Percentiles rank a stretch among this genome's conserved stretches.
Conservation (phyloP, 176 grass and related monocot species). For the Thinopyrum elongatum region DNA sequence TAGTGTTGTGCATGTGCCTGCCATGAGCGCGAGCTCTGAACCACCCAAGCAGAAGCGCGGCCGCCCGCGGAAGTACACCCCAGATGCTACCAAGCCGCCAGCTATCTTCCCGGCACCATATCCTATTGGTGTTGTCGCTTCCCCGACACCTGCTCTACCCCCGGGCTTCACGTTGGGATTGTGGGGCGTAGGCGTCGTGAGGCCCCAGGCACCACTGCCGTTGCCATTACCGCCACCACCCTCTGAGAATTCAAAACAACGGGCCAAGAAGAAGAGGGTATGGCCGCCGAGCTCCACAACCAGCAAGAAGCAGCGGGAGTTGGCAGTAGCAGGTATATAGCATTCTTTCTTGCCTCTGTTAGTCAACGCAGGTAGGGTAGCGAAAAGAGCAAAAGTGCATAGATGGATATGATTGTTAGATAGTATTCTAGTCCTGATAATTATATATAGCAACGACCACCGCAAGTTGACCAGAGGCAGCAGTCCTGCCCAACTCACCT, state of each 20-base stretch:
- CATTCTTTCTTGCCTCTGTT: not conserved
- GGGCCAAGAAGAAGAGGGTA: no score
- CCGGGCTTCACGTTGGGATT: not conserved
- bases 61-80: constrained; percentile 53
- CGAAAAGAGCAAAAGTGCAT: not conserved
- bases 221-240: no score
- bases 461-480: no score
- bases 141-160: not conserved
- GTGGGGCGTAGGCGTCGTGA: not conserved
- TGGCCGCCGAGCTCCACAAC: no score
- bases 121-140: not conserved
- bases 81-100: constrained; percentile 28
- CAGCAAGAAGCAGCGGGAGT: no score
- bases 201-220: not conserved
- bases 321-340: not conserved
- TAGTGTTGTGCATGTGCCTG: not conserved
- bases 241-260: no score
- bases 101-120: constrained; percentile 7
- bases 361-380: not conserved
- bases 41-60: constrained; percentile 54
- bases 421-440: not conserved
- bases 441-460: no score
- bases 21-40: not conserved
- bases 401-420: not conserved
- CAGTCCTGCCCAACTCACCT: no score